Evolutionary conservation across 176 grass and related monocot genomes (phyloP).

Genomic region (Hordeum marinum): DNA sequence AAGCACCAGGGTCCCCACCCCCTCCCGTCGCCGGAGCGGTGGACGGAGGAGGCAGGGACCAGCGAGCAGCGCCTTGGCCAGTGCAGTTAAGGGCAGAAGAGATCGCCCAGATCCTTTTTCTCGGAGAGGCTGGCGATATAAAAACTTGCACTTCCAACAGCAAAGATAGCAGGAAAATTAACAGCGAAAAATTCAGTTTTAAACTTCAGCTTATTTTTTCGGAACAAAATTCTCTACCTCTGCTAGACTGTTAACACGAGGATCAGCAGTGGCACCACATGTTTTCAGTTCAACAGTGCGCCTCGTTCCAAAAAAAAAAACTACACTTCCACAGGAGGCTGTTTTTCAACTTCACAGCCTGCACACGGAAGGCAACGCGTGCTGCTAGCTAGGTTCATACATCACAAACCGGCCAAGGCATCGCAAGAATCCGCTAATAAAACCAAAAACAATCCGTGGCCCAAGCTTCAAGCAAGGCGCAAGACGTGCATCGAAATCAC

Average conservation of each 20-base stretch:
- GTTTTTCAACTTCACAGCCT: not conserved
- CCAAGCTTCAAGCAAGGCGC: no score
- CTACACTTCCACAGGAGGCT: not conserved
- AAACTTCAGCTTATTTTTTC: not conserved
- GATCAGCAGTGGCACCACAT: not conserved
- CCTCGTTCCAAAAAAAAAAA: no score
- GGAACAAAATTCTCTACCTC: not conserved
- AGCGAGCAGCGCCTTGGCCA: no score
- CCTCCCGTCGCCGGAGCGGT: no score
- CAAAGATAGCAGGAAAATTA: not conserved
- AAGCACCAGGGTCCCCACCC: no score
- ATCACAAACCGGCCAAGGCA: not conserved
- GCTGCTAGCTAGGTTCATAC: not conserved
- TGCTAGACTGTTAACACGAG: not conserved
- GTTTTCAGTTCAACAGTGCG: not conserved
- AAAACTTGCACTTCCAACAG: not conserved
- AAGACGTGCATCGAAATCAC: not conserved
- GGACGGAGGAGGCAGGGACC: no score
- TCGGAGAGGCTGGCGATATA: no score
- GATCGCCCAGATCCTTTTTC: no score
- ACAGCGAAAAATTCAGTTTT: no score
- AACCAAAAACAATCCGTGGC: not conserved
- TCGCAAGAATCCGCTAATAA: not conserved
- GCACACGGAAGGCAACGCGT: not conserved
- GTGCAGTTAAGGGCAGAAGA: no score